phyloP scores from a whole-genome alignment of 176 grass and related monocot species.

The Paspalum vaginatum region DNA sequence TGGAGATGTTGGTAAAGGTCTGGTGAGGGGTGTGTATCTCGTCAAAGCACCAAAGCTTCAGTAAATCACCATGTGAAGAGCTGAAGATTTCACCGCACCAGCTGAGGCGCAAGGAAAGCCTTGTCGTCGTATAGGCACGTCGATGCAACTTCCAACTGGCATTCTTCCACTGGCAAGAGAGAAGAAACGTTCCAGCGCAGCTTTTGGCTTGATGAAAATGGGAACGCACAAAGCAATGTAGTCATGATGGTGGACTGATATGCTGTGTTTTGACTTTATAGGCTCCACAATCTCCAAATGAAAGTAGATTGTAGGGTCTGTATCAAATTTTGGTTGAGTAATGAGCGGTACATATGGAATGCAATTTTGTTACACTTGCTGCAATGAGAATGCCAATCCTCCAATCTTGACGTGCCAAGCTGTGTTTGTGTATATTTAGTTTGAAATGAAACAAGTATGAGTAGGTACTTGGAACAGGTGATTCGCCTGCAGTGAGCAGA shows the following conservation, averaged over 20 bases:
- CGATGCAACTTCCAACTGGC: neutral
- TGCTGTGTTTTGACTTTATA: slow-evolving; percentile 12
- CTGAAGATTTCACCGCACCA: neutral
- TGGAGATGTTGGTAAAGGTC: slow-evolving; percentile 80
- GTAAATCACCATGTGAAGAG: neutral
- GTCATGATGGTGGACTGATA: neutral
- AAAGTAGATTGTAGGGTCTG: slow-evolving; percentile 12
- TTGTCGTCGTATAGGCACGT: neutral
- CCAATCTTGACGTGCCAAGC: neutral
- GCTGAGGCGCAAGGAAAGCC: neutral
- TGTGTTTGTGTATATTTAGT: neutral
- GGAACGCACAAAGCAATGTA: slow-evolving; percentile 11
- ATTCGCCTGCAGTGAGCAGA: neutral
- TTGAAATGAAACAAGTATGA: neutral
- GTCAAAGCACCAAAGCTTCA: slow-evolving; percentile 69
- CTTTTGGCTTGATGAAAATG: neutral
- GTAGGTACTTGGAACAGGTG: neutral
- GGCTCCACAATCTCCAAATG: neutral
- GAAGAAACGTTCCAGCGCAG: neutral
- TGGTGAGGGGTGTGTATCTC: slow-evolving; percentile 85
- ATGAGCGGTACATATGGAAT: slow-evolving; percentile 22
- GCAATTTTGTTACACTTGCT: neutral
- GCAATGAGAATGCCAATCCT: neutral
- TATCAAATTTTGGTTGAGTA: slow-evolving; percentile 38
- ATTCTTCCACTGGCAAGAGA: neutral